phyloP scores from a whole-genome alignment of 1,139 yeast species.

The Yarrowia galli region DNA sequence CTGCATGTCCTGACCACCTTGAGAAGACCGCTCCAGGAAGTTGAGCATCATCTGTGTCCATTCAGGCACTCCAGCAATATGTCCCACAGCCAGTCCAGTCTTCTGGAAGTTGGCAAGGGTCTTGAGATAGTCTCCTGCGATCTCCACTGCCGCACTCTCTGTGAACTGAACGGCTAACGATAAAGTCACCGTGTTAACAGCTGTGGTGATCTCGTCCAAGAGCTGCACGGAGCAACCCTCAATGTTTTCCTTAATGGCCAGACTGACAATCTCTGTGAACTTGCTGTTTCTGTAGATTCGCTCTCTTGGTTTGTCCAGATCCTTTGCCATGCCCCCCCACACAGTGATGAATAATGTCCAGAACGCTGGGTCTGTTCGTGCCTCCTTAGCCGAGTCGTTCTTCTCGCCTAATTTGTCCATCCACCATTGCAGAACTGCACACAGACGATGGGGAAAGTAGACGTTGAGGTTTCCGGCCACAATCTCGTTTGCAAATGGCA shows the following conservation, averaged over 20 bases:
- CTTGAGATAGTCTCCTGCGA: constrained; percentile 24
- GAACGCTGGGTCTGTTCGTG: constrained; percentile 21
- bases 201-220: constrained; percentile 17
- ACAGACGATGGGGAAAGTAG: constrained; percentile 66
- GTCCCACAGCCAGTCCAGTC: constrained; percentile 1
- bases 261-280: constrained; percentile 41
- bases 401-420: constrained; percentile 62
- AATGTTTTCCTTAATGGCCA: constrained; percentile 40
- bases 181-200: constrained; percentile 10
- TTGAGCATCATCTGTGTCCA: constrained; percentile 24
- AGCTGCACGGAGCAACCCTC: constrained; percentile 22
- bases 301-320: constrained; percentile 40
- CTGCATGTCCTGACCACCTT: constrained; percentile 27
- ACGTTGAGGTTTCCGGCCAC: constrained; percentile 54
- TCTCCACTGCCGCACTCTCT: constrained; percentile 6
- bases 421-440: constrained; percentile 69
- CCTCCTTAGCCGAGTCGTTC: constrained; percentile 37
- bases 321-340: constrained; percentile 41
- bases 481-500: constrained; percentile 54
- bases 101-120: constrained; percentile 16
- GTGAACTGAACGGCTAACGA: constrained; percentile 29
- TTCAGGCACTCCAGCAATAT: constrained; percentile 13
- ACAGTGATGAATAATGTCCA: constrained; percentile 30
- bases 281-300: constrained; percentile 42
- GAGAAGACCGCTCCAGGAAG: constrained; percentile 18